Conservation (phyloP, 179 eudicot genomes). For the Amaranthus tricolor region DNA sequence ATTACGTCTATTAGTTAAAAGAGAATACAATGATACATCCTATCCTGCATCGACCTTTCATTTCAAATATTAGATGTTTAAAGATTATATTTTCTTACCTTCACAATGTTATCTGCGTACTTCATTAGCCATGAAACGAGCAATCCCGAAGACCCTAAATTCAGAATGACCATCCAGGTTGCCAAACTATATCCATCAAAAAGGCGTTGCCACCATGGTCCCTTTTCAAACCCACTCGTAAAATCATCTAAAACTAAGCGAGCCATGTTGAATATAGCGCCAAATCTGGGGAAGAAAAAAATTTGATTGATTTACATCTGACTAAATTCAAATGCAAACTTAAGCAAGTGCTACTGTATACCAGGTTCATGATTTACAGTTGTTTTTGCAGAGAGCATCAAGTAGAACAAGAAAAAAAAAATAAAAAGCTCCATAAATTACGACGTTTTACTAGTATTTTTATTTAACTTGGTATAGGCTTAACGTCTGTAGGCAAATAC, state of each 20-base stretch:
- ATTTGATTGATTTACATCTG: neutral
- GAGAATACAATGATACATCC: neutral
- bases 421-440: neutral
- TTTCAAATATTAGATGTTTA: neutral
- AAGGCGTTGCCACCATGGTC: conserved; percentile 91
- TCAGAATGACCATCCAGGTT: conserved; percentile 91
- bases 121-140: conserved; percentile 97
- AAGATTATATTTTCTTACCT: conserved; percentile 40
- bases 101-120: conserved; percentile 89
- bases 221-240: conserved; percentile 73
- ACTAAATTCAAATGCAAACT: conserved; percentile 3
- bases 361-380: neutral
- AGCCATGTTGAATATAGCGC: conserved; percentile 84
- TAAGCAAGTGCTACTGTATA: neutral
- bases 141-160: conserved; percentile 91
- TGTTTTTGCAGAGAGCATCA: neutral
- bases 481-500: neutral
- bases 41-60: neutral
- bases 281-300: conserved; percentile 52
- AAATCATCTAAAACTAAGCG: conserved; percentile 75
- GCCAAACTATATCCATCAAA: conserved; percentile 76
- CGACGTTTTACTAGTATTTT: too few relatives aligned
- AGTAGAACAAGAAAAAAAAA: neutral
- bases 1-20: neutral
- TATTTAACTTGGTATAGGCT: neutral